A percentile compares a stretch with the other conserved stretches of the same genome.
Conservation (phyloP, 2,329 filamentous ascomycete species). For the Chaetoscypha palmicola region DNA sequence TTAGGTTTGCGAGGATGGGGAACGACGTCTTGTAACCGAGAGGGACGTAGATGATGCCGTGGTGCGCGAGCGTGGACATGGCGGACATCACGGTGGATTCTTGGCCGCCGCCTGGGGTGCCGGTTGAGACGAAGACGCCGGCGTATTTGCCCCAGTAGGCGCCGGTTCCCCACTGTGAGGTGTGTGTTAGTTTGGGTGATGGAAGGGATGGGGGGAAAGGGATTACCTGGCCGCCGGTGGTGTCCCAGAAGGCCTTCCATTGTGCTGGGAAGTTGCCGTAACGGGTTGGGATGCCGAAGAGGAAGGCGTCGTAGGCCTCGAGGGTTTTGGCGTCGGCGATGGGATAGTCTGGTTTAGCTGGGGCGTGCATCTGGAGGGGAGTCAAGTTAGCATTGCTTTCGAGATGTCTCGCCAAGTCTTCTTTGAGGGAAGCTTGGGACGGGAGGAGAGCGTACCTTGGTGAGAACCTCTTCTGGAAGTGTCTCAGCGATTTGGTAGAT, state of each 20-base stretch:
- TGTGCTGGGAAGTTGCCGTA: slow-evolving; percentile 97
- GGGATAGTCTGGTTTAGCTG: slow-evolving; percentile 64
- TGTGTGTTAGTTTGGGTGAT: too few relatives aligned
- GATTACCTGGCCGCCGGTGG: slow-evolving; percentile 61
- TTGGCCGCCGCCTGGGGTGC: slow-evolving; percentile 78
- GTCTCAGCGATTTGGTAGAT: slow-evolving; percentile 76
- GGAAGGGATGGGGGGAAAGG: too few relatives aligned
- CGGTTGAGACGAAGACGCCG: slow-evolving; percentile 87
- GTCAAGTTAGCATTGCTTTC: neutral
- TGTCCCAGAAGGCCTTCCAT: slow-evolving; percentile 87
- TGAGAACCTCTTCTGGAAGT: slow-evolving; percentile 71
- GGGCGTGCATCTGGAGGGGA: slow-evolving; percentile 65
- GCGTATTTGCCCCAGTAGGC: slow-evolving; percentile 82
- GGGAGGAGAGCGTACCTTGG: slow-evolving; percentile 48
- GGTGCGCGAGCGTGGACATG: slow-evolving; percentile 83
- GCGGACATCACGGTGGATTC: slow-evolving; percentile 76
- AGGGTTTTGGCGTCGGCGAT: slow-evolving; percentile 54
- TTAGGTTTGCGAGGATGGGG: slow-evolving; percentile 58
- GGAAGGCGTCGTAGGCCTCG: slow-evolving; percentile 75
- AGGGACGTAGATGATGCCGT: slow-evolving; percentile 95
- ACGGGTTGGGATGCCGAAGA: slow-evolving; percentile 90
- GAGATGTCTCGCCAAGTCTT: neutral
- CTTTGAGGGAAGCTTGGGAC: too few relatives aligned
- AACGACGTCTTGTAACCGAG: slow-evolving; percentile 85
- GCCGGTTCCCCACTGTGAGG: slow-evolving; percentile 62